These are phyloP conservation scores for Metschnikowia baotianmanensis DNA, from an alignment of 805 yeast species.

Conservation along the genomic window DNA sequence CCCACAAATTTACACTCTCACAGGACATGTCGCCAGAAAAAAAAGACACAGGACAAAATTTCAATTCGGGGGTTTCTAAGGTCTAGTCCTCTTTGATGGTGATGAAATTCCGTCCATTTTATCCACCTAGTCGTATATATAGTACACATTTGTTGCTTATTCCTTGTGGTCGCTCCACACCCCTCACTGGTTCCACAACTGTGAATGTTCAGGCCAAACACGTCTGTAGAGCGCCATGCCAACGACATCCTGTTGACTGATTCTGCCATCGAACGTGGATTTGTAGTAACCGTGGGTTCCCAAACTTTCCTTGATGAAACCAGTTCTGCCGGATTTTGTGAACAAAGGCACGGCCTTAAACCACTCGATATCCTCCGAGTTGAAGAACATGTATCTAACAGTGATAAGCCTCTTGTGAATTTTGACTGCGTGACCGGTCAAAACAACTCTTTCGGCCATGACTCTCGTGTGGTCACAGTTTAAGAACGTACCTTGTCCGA, in stretches of 20 bases:
- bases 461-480: slow-evolving; percentile 84
- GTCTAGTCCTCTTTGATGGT: no score
- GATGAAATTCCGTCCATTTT: no score
- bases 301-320: slow-evolving; percentile 89
- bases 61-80: no score
- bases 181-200: slow-evolving; percentile 24
- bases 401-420: slow-evolving; percentile 92
- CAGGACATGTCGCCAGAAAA: no score
- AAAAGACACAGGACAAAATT: no score
- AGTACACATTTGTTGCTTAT: no score
- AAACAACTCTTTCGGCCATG: slow-evolving; percentile 79
- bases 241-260: slow-evolving; percentile 87
- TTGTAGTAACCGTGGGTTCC: slow-evolving; percentile 99
- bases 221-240: slow-evolving; percentile 94
- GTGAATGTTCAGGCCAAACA: slow-evolving; percentile 73
- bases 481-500: slow-evolving; percentile 89
- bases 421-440: slow-evolving; percentile 94
- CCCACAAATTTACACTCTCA: no score
- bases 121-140: no score
- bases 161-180: no score
- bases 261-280: slow-evolving; percentile 88
- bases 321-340: slow-evolving; percentile 90
- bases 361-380: slow-evolving; percentile 80
- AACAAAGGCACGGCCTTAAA: slow-evolving; percentile 90
- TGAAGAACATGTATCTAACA: slow-evolving; percentile 96